These are phyloP conservation scores for Fusarium poae DNA, from an alignment of 2,329 filamentous ascomycete species.

Conservation along the genomic window DNA sequence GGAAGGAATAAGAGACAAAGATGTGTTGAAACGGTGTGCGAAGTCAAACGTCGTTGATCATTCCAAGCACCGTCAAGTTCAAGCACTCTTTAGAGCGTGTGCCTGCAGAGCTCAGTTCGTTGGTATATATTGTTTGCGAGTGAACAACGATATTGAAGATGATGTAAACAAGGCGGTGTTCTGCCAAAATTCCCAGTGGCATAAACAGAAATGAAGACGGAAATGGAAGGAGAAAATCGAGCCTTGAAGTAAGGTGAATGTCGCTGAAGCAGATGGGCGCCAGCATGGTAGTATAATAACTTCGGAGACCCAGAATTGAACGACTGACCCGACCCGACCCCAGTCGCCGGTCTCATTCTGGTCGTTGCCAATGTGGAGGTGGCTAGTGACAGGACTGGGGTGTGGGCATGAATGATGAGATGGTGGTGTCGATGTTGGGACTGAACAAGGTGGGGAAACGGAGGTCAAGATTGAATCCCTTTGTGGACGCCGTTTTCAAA, in stretches of 20 bases:
- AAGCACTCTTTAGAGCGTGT: slow-evolving; percentile 26
- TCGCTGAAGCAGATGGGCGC: slow-evolving; percentile 41
- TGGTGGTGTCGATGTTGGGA: slow-evolving; percentile 50
- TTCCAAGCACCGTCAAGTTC: slow-evolving; percentile 22
- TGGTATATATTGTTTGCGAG: slow-evolving; percentile 11
- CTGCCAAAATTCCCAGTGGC: slow-evolving; percentile 34
- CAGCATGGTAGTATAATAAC: slow-evolving; percentile 43
- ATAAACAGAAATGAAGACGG: slow-evolving; percentile 35
- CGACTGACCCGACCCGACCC: slow-evolving; percentile 50
- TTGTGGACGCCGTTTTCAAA: slow-evolving; percentile 42
- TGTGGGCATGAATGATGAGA: slow-evolving; percentile 48
- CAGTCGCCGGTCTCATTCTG: slow-evolving; percentile 48
- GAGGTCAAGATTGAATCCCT: slow-evolving; percentile 44
- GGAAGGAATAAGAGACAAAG: not conserved
- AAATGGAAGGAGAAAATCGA: slow-evolving; percentile 46
- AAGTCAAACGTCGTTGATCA: slow-evolving; percentile 18
- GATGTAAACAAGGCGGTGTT: slow-evolving; percentile 25
- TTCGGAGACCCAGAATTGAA: slow-evolving; percentile 47
- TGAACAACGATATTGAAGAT: slow-evolving; percentile 29
- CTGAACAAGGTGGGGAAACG: slow-evolving; percentile 46
- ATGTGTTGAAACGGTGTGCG: slow-evolving; percentile 6
- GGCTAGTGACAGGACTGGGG: slow-evolving; percentile 51
- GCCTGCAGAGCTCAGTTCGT: slow-evolving; percentile 18
- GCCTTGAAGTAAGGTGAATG: slow-evolving; percentile 46
- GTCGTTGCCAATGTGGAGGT: slow-evolving; percentile 51